These are phyloP conservation scores for Acacia crassicarpa DNA, from an alignment of 306 rosid species.

Conservation along the genomic window DNA sequence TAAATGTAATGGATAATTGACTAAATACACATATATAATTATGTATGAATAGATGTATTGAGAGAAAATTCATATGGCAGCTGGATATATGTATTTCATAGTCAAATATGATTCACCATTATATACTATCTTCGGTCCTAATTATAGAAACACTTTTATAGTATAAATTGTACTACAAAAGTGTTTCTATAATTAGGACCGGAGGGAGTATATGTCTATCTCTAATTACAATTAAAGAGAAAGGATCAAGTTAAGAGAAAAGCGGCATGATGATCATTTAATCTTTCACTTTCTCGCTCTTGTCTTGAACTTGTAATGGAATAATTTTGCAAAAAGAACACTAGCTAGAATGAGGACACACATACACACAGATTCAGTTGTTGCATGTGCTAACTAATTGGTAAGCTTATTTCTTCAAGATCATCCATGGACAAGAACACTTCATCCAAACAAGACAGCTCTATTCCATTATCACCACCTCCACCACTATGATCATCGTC, in stretches of 20 bases:
- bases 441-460: slow-evolving; percentile 70
- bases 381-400: slow-evolving; percentile 27
- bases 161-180: too few relatives aligned
- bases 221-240: not conserved
- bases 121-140: too few relatives aligned
- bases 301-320: not conserved
- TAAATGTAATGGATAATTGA: too few relatives aligned
- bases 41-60: not conserved
- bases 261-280: too few relatives aligned
- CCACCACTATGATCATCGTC: not conserved
- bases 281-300: not conserved
- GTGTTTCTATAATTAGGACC: too few relatives aligned
- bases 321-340: not conserved
- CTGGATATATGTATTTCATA: too few relatives aligned
- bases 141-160: too few relatives aligned
- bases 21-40: too few relatives aligned
- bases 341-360: not conserved
- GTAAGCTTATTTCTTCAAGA: slow-evolving; percentile 71
- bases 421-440: slow-evolving; percentile 72
- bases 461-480: slow-evolving; percentile 33
- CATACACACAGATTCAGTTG: not conserved
- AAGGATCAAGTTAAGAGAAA: not conserved
- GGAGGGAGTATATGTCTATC: not conserved
- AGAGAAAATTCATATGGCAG: not conserved
- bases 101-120: not conserved